Percentiles rank a stretch among this genome's conserved stretches.
phyloP scores from a whole-genome alignment of 2,329 filamentous ascomycete genomes.

The Orbilia brochopaga region DNA sequence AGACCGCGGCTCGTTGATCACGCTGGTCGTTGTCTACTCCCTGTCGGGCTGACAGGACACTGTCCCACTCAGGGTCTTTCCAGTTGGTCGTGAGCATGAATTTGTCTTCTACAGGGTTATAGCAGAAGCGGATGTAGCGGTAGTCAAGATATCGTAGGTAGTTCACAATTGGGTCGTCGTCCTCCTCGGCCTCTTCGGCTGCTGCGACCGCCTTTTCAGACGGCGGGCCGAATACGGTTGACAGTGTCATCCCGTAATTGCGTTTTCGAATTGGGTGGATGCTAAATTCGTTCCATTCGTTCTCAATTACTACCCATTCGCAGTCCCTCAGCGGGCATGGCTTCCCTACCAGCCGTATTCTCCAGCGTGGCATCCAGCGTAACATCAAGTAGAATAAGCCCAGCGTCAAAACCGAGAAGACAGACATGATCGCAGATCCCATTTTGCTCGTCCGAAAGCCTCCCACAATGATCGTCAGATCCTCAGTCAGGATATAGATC shows the following conservation, averaged over 20 bases:
- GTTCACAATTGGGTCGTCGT: slow-evolving; percentile 75
- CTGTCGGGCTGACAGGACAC: slow-evolving; percentile 73
- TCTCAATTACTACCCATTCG: slow-evolving; percentile 93
- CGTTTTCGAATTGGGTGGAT: slow-evolving; percentile 72
- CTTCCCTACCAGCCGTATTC: slow-evolving; percentile 75
- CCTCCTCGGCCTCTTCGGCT: slow-evolving; percentile 69
- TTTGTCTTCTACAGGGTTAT: slow-evolving; percentile 84
- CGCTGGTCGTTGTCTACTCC: slow-evolving; percentile 91
- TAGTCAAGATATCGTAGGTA: slow-evolving; percentile 83
- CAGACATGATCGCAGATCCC: slow-evolving; percentile 66
- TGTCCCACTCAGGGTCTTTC: slow-evolving; percentile 91
- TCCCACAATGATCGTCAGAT: slow-evolving; percentile 89
- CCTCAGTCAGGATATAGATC: slow-evolving; percentile 89
- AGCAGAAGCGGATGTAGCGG: slow-evolving; percentile 91
- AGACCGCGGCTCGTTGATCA: slow-evolving; percentile 79
- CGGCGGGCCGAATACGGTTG: slow-evolving; percentile 64
- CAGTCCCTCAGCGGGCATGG: slow-evolving; percentile 73
- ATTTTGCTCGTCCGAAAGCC: slow-evolving; percentile 80
- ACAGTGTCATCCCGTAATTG: slow-evolving; percentile 68
- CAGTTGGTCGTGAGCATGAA: slow-evolving; percentile 86
- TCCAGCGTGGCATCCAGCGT: slow-evolving; percentile 88
- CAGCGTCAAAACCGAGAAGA: slow-evolving; percentile 69
- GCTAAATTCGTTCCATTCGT: slow-evolving; percentile 92
- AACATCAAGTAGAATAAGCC: slow-evolving; percentile 84
- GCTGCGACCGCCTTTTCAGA: slow-evolving; percentile 66